Conservation (phyloP, 2,329 filamentous ascomycete genomes). For the Colletotrichum incanum region DNA sequence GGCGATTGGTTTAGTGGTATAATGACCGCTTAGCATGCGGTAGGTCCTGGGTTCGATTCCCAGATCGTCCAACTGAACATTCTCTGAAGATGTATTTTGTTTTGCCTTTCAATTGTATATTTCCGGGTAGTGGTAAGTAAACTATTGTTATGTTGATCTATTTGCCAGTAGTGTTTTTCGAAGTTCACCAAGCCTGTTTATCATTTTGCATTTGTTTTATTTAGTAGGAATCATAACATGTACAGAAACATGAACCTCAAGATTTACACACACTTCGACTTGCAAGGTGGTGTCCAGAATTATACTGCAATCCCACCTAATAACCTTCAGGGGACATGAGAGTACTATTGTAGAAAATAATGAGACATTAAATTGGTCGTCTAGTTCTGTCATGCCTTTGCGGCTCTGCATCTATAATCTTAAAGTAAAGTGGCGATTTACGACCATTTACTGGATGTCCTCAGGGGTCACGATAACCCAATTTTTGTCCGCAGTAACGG, state of each 20-base stretch:
- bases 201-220: too few species aligned
- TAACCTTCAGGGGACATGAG: too few species aligned
- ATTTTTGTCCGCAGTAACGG: constrained; percentile 61
- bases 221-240: too few species aligned
- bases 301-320: neutral
- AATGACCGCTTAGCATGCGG: constrained; percentile 42
- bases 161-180: too few species aligned
- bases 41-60: constrained; percentile 31
- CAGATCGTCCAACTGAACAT: constrained; percentile 3
- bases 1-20: constrained; percentile 43
- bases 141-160: too few species aligned
- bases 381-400: constrained; percentile 3
- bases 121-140: too few species aligned
- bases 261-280: neutral
- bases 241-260: neutral
- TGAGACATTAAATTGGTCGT: constrained; percentile 6
- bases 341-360: too few species aligned
- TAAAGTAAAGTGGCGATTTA: neutral
- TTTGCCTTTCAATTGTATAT: too few species aligned
- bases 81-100: too few species aligned
- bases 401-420: neutral
- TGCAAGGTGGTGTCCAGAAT: too few species aligned
- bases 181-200: too few species aligned
- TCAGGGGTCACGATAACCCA: constrained; percentile 60
- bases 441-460: constrained; percentile 52